Evolutionary conservation across 2,329 filamentous ascomycete genomes (phyloP), one percentile per base, ranked within the genome.

Genomic region (Madurella fahalii): DNA sequence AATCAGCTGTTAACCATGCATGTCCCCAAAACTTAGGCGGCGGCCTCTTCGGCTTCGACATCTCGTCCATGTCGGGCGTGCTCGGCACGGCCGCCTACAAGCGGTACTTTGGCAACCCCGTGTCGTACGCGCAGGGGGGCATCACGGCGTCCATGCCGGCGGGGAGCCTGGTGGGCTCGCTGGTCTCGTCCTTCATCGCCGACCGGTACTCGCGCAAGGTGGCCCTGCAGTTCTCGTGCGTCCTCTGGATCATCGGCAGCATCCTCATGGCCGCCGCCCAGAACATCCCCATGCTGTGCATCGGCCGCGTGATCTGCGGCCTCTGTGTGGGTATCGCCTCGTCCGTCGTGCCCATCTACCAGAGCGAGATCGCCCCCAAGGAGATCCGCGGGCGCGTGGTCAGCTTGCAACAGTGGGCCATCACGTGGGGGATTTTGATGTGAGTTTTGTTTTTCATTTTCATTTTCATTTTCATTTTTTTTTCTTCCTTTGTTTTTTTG

Each of bases 41-140:
- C 67, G 82, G 80, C 20, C 75, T 90, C 25, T 90, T 91, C 65
- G 89, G 88, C 63, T 91, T 91, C 67, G 88, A 91, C 71, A 89
- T 91, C 64, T 83, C 80, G 53, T 87, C 84, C 42, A 89, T 90
- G 86, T 84, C 81, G 39, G 82, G 81, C 44, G 81, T 84, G 20
- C 75, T 90, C 39, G 83, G 83, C 31, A 87, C 84, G 0, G 70
- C 83, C 53, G 80, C 84, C 45, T 91, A 91, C 68, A 83, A 83
- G 62, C 83, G 81, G 63, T 90, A 88, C 69, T 90, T 90, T 72
- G 75, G 83, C 63, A 79, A 89, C 52, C 79, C 79, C 2, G 66
- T 68, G 16, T 78, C 75, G 1, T 77, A 80, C 61, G 74, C 78
- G 0, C 86, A 90, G 69, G 86, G 85, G 43, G 85, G 79, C 44